Conservation (phyloP, 2,329 filamentous ascomycete species). For the Xylaria sp. region DNA sequence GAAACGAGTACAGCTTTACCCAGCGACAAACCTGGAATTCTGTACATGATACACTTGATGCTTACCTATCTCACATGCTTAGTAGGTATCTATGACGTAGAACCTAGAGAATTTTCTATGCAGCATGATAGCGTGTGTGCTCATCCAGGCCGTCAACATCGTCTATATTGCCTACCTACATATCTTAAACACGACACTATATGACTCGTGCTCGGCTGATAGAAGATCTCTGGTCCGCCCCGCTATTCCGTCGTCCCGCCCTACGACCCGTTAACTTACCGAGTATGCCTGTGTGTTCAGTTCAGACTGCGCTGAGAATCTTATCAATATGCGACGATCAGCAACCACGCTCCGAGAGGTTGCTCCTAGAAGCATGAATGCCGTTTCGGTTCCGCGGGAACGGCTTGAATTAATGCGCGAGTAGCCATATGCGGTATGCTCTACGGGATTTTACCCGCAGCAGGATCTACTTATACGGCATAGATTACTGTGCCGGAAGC, state of each 20-base stretch:
- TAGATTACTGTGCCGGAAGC: neutral
- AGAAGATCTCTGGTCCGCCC: neutral
- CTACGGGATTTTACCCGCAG: neutral
- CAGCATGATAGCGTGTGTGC: neutral
- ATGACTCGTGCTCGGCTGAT: neutral
- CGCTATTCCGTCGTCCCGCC: neutral
- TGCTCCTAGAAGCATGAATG: neutral
- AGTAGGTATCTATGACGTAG: neutral
- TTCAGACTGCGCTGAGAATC: too few species aligned
- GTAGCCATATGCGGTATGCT: neutral
- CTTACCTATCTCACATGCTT: neutral
- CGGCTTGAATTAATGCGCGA: neutral
- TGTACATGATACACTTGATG: neutral
- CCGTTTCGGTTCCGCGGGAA: neutral
- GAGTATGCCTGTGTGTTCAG: too few species aligned
- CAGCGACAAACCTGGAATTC: neutral
- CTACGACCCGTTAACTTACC: too few species aligned
- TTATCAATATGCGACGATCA: neutral
- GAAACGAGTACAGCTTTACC: neutral
- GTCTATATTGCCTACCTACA: neutral
- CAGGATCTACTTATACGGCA: neutral
- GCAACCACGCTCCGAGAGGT: neutral
- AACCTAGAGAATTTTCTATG: neutral
- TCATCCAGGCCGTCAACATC: neutral
- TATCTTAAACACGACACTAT: neutral